phyloP scores from a whole-genome alignment of 139 green algal species.

The Dunaliella primolecta region DNA sequence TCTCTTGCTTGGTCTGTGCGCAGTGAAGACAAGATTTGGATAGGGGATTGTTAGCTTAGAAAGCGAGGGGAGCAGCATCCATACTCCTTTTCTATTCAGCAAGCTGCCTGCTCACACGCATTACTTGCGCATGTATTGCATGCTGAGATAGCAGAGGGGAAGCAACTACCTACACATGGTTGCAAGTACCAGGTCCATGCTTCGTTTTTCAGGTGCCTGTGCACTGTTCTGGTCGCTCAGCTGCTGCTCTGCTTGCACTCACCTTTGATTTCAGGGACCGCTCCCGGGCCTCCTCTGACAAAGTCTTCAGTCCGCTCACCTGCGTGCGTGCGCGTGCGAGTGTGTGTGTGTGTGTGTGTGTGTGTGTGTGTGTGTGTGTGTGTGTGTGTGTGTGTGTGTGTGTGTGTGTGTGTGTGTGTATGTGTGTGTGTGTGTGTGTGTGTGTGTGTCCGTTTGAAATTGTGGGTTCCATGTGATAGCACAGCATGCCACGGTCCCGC shows the following conservation, averaged over 20 bases:
- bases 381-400: no score
- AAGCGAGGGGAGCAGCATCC: background rate
- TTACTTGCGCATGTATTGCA: background rate
- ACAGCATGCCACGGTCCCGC: no score
- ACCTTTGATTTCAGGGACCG: slow-evolving; percentile 29
- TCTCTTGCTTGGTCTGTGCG: slow-evolving; percentile 48
- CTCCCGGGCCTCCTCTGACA: slow-evolving; percentile 54
- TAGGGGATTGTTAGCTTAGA: background rate
- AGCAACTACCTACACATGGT: slow-evolving; percentile 27
- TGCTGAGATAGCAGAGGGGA: slow-evolving; percentile 27
- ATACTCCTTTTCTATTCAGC: background rate
- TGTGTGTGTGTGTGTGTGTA: no score
- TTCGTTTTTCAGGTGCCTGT: background rate
- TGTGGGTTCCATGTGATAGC: no score
- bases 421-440: no score
- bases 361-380: no score
- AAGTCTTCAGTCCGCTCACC: slow-evolving; percentile 51
- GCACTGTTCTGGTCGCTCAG: background rate
- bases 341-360: no score
- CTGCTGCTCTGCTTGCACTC: no score
- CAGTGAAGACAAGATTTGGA: background rate
- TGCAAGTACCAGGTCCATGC: background rate
- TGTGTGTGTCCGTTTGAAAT: no score
- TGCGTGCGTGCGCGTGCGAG: no score
- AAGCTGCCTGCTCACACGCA: background rate